Evolutionary conservation across 345 rosid species (phyloP).

Genomic region (Aurinia saxatilis): DNA sequence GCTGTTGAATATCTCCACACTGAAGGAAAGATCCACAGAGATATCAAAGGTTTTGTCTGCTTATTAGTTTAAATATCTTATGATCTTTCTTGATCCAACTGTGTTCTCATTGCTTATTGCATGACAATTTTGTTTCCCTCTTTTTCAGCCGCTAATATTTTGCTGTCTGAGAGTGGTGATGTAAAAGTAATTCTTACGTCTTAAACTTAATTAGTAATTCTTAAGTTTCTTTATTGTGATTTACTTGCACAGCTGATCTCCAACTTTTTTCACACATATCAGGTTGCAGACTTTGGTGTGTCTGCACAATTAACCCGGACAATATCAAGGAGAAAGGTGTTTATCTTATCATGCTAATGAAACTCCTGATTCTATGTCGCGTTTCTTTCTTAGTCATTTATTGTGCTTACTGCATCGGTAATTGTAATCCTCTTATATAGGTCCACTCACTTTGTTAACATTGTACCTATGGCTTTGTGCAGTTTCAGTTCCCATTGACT

Average conservation of each 20-base stretch:
- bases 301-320: constrained; percentile 98
- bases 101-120: constrained; percentile 12
- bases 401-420: not conserved
- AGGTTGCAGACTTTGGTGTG: constrained; percentile 99
- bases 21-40: constrained; percentile 97
- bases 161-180: constrained; percentile 90
- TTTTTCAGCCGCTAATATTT: constrained; percentile 92
- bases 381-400: not conserved
- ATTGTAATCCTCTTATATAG: not conserved
- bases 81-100: constrained; percentile 6
- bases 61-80: not conserved
- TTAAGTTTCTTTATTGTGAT: not conserved
- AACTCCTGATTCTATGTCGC: not conserved
- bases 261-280: constrained; percentile 26
- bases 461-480: not conserved
- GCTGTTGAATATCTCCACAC: constrained; percentile 93
- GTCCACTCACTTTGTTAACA: not conserved
- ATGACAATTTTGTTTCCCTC: constrained; percentile 18
- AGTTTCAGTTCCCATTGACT: not conserved
- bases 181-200: constrained; percentile 67
- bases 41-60: constrained; percentile 74
- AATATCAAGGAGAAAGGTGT: constrained; percentile 97
- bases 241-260: constrained; percentile 14
- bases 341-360: constrained; percentile 15
- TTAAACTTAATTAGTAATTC: constrained; percentile 1